Percentiles rank a stretch among this genome's conserved stretches.
phyloP scores from a whole-genome alignment of 169 alveolate genomes.

The Babesia ovata region DNA sequence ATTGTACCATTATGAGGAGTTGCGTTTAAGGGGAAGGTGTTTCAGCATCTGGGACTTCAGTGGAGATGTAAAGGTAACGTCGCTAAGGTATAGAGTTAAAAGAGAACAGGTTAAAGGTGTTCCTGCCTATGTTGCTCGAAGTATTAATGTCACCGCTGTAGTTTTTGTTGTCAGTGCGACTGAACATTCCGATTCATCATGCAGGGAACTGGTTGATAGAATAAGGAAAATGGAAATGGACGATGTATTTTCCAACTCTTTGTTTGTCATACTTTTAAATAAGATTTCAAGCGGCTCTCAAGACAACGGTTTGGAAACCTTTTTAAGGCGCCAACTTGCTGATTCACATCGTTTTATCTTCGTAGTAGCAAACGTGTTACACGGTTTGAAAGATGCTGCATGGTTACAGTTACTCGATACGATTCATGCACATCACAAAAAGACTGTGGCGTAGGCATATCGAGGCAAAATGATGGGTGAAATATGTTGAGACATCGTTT shows the following conservation, averaged over 20 bases:
- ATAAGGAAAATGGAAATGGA: slow-evolving; percentile 35
- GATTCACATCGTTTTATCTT: slow-evolving; percentile 1
- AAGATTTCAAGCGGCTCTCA: slow-evolving; percentile 17
- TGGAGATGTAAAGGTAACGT: slow-evolving; percentile 51
- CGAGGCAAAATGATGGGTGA: too few species aligned
- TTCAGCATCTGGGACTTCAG: slow-evolving; percentile 70
- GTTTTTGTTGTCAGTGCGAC: slow-evolving; percentile 46
- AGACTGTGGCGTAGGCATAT: not conserved
- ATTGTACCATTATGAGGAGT: slow-evolving; percentile 61
- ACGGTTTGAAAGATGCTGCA: slow-evolving; percentile 4
- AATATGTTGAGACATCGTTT: too few species aligned
- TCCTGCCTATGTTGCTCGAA: slow-evolving; percentile 47
- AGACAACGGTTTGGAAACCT: not conserved
- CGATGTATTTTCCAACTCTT: slow-evolving; percentile 21
- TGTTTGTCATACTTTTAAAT: slow-evolving; percentile 43
- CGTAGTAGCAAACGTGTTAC: not conserved
- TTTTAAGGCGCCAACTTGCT: not conserved
- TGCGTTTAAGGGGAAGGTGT: slow-evolving; percentile 14
- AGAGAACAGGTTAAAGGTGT: slow-evolving; percentile 32
- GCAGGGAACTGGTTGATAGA: slow-evolving; percentile 41
- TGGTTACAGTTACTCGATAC: slow-evolving; percentile 14
- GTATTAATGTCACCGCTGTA: slow-evolving; percentile 50
- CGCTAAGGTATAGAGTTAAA: not conserved
- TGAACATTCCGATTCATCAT: slow-evolving; percentile 38
- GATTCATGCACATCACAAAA: slow-evolving; percentile 18